A percentile compares a stretch with the other conserved stretches of the same genome.
These are phyloP conservation scores for Ophiostoma ips DNA, from an alignment of 2,329 filamentous ascomycete genomes.

Conservation along the genomic window DNA sequence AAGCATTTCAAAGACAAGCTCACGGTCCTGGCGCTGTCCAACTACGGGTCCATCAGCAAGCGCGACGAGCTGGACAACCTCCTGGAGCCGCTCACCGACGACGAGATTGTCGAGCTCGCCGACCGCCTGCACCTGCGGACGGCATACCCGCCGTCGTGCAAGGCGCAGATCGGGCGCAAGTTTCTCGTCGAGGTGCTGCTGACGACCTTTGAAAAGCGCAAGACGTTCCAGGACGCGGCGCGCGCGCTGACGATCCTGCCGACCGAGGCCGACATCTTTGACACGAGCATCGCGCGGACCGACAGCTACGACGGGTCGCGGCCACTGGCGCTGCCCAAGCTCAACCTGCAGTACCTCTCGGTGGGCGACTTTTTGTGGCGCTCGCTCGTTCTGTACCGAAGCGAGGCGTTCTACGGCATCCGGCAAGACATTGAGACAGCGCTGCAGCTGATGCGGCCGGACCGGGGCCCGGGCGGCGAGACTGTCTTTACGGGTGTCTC, in stretches of 20 bases:
- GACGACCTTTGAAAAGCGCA: slow-evolving; percentile 59
- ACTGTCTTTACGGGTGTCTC: slow-evolving; percentile 71
- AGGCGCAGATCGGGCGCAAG: slow-evolving; percentile 46
- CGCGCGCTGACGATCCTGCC: slow-evolving; percentile 63
- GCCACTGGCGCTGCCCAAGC: slow-evolving; percentile 80
- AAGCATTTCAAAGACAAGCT: slow-evolving; percentile 81
- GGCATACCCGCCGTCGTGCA: slow-evolving; percentile 60
- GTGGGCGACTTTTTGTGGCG: slow-evolving; percentile 96
- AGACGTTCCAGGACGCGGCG: slow-evolving; percentile 70
- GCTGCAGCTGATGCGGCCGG: slow-evolving; percentile 64
- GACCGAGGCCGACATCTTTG: slow-evolving; percentile 70
- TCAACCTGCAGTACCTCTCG: slow-evolving; percentile 91
- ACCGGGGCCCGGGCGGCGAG: slow-evolving; percentile 46
- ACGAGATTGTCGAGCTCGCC: slow-evolving; percentile 58
- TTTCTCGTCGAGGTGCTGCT: slow-evolving; percentile 61
- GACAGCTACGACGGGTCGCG: slow-evolving; percentile 78
- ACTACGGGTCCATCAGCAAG: slow-evolving; percentile 77
- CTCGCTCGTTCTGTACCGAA: slow-evolving; percentile 75
- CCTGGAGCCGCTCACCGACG: slow-evolving; percentile 56
- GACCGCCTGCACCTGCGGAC: slow-evolving; percentile 63
- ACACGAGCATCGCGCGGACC: slow-evolving; percentile 62
- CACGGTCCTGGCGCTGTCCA: slow-evolving; percentile 80
- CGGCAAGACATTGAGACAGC: slow-evolving; percentile 79
- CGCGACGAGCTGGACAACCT: slow-evolving; percentile 65
- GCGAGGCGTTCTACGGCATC: slow-evolving; percentile 87